Evolutionary conservation across 2,329 filamentous ascomycete species (phyloP).

Genomic region (Emericellopsis cladophorae): DNA sequence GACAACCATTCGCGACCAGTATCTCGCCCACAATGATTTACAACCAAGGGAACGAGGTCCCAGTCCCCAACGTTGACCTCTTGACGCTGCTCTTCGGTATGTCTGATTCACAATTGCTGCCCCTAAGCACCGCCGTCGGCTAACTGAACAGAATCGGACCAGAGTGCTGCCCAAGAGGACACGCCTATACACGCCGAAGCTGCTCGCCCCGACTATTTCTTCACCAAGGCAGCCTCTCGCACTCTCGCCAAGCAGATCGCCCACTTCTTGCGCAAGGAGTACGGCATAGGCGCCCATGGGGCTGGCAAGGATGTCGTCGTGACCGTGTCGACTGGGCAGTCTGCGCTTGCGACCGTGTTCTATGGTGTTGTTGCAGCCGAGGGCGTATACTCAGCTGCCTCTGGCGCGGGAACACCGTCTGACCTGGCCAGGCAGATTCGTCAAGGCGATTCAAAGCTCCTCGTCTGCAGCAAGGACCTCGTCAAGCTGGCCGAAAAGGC

Average conservation of each 20-base stretch:
- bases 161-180: constrained; percentile 25
- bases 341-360: constrained; percentile 37
- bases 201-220: constrained; percentile 32
- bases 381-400: constrained; percentile 45
- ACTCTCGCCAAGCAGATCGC: constrained; percentile 37
- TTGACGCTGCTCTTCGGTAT: constrained; percentile 31
- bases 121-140: not conserved
- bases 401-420: constrained; percentile 30
- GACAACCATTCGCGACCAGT: too few species aligned
- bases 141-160: constrained; percentile 18
- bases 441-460: constrained; percentile 22
- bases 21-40: constrained; percentile 18
- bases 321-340: constrained; percentile 42
- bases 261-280: constrained; percentile 37
- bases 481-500: constrained; percentile 33
- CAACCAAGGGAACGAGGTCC: constrained; percentile 13
- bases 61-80: constrained; percentile 26
- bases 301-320: constrained; percentile 40
- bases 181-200: constrained; percentile 45
- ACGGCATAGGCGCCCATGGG: constrained; percentile 35
- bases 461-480: constrained; percentile 34
- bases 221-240: constrained; percentile 40
- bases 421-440: constrained; percentile 35
- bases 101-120: not conserved
- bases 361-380: constrained; percentile 45